These are phyloP conservation scores for Podospora comata DNA, from an alignment of 495 filamentous ascomycete species.

Conservation along the genomic window DNA sequence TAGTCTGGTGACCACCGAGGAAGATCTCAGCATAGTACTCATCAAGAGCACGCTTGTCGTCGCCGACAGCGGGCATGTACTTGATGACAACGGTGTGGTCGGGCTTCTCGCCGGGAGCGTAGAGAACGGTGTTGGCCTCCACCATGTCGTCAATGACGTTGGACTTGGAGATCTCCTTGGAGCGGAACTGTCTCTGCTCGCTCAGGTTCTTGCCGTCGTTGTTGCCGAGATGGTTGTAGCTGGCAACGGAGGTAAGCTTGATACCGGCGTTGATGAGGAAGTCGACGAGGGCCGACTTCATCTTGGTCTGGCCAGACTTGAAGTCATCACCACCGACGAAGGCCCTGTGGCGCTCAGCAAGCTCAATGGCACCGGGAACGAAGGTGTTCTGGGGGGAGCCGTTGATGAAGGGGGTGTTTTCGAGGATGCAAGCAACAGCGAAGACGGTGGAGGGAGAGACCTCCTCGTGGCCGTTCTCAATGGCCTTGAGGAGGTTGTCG, in stretches of 20 bases:
- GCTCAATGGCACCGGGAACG: conserved; percentile 83
- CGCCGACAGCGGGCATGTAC: conserved; percentile 98
- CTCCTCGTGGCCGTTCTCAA: conserved; percentile 82
- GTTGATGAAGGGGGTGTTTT: conserved; percentile 94
- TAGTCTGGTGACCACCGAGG: conserved; percentile 97
- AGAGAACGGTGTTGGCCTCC: conserved; percentile 86
- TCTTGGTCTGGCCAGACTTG: conserved; percentile 99
- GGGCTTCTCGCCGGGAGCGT: conserved; percentile 81
- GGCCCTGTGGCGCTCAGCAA: conserved; percentile 81
- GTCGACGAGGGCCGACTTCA: conserved; percentile 98
- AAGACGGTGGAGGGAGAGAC: conserved; percentile 93
- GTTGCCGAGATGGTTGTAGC: conserved; percentile 99
- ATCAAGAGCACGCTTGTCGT: conserved; percentile 98
- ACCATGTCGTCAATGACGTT: conserved; percentile 99
- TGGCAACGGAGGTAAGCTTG: conserved; percentile 97
- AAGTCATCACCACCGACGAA: conserved; percentile 99
- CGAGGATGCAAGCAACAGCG: conserved; percentile 88
- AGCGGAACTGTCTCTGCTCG: conserved; percentile 96
- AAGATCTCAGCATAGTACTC: conserved; percentile 99
- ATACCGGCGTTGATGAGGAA: conserved; percentile 98
- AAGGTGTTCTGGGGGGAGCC: conserved; percentile 99
- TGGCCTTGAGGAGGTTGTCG: conserved; percentile 84
- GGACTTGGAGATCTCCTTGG: conserved; percentile 98
- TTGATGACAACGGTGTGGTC: conserved; percentile 92
- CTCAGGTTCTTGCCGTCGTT: conserved; percentile 98